Conservation (phyloP, 768 basidiomycete genomes). For the Albatrellus ellisii region DNA sequence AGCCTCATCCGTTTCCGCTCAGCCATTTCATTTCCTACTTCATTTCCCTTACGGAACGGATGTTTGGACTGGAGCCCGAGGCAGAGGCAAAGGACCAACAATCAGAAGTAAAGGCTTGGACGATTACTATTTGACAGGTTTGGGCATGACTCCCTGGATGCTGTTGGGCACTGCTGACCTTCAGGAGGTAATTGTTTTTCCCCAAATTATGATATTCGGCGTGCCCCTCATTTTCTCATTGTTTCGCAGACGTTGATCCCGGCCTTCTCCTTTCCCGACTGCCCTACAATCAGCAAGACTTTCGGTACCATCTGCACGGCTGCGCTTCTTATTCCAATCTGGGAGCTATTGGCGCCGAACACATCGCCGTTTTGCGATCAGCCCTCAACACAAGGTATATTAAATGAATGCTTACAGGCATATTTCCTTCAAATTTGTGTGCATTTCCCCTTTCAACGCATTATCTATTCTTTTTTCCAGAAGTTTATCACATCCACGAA, state of each 20-base stretch:
- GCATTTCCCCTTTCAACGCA: no score
- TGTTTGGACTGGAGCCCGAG: slow-evolving; percentile 79
- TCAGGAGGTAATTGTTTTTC: slow-evolving; percentile 33
- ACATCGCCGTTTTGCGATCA: no score
- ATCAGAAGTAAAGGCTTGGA: slow-evolving; percentile 92
- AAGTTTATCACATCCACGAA: no score
- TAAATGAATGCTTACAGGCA: no score
- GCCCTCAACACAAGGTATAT: no score
- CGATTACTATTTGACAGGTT: slow-evolving; percentile 82
- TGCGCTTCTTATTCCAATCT: no score
- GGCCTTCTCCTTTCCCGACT: slow-evolving; percentile 81
- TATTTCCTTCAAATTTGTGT: no score
- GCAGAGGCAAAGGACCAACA: slow-evolving; percentile 61
- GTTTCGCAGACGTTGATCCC: slow-evolving; percentile 52
- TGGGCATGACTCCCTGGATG: slow-evolving; percentile 91
- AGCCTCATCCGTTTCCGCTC: slow-evolving; percentile 71
- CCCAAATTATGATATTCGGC: background rate
- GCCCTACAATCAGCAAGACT: slow-evolving; percentile 77
- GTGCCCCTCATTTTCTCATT: background rate
- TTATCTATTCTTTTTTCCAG: no score
- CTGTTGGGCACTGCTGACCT: slow-evolving; percentile 72
- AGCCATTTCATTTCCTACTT: slow-evolving; percentile 83
- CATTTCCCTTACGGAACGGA: slow-evolving; percentile 83
- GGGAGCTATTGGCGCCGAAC: no score
- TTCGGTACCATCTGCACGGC: slow-evolving; percentile 74